phyloP scores from a whole-genome alignment of 441 rosid species.

The Hura crepitans region DNA sequence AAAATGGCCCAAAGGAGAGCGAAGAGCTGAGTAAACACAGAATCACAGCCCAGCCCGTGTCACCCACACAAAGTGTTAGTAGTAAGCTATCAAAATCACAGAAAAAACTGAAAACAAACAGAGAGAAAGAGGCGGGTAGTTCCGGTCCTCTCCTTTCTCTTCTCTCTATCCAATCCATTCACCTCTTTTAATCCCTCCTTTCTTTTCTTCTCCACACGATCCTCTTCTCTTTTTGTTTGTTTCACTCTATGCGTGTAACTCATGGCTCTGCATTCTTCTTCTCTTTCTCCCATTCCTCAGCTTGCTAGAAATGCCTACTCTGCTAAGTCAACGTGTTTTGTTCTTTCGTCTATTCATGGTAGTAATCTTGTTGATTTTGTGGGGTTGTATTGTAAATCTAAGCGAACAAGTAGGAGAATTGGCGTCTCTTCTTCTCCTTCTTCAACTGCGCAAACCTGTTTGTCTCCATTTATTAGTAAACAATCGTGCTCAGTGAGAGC shows the following conservation, averaged over 20 bases:
- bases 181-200: conserved; percentile 17
- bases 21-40: not conserved
- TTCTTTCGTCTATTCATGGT: conserved; percentile 28
- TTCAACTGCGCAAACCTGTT: not conserved
- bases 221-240: conserved; percentile 9
- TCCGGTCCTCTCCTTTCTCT: conserved; percentile 26
- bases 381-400: conserved; percentile 57
- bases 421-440: conserved; percentile 33
- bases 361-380: conserved; percentile 61
- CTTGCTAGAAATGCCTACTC: conserved; percentile 25
- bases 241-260: conserved; percentile 1
- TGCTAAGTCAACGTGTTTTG: conserved; percentile 35
- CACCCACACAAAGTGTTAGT: not conserved
- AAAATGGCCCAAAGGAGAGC: not conserved
- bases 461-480: conserved; percentile 6
- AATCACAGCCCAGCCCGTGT: not conserved
- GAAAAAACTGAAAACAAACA: not conserved
- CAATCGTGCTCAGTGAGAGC: conserved; percentile 10
- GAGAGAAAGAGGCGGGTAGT: conserved; percentile 42
- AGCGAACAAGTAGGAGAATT: conserved; percentile 46
- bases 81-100: too few species aligned
- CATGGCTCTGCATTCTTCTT: conserved; percentile 51
- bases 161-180: conserved; percentile 35
- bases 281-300: conserved; percentile 56
- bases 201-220: conserved; percentile 31